Evolutionary conservation across 2,329 filamentous ascomycete genomes (phyloP), one percentile per base, ranked within the genome.

Genomic region (Hypomyces perniciosus): DNA sequence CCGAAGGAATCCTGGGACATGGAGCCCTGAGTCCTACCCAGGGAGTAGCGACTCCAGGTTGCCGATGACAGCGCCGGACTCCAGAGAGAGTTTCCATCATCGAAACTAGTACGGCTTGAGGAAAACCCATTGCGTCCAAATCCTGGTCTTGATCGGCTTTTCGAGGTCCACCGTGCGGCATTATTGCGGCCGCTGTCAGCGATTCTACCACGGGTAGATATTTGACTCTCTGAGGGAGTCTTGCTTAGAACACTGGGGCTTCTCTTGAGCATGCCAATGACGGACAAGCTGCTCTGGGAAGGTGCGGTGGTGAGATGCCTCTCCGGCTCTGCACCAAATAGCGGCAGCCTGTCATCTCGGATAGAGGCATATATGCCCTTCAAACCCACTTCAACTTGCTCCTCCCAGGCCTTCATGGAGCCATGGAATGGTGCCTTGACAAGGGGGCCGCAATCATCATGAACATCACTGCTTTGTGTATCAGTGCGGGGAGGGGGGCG

Each of bases 281-380:
- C 86, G 2, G 90, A 85, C 29, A 96, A 76, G 45, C 79, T 82
- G 62, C 77, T 83, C 38, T 80, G 78, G 2, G 77, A 74, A n/a
- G 69, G 64, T 8, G 64, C 67, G 12, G 60, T 41, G 33, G 54
- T 55, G 20, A 66, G 52, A 62, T 62, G 68, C 65, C 60, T 72
- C 63, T 61, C 77, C 67, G 72, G 60, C 42, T 80, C 75, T 43
- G 84, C 84, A 8, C 90, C 90, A 63, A 93, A 90, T 4, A 97
- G 75, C 5, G 93, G 93, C 42, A 99, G 75, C n/a, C 83, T 83
- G 57, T 95, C 84, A 59, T 89, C 86, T 44, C 88, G 85, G 61
- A 99, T 96, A 0, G 91, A 96, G 29, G 76, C 81, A 68, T 95
- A 99, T 54, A 95, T 96, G 26, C 90, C 85, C 67, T 95, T 96